Evolutionary conservation across 495 filamentous ascomycete species (phyloP).

Genomic region (Penicillium flavigenum): DNA sequence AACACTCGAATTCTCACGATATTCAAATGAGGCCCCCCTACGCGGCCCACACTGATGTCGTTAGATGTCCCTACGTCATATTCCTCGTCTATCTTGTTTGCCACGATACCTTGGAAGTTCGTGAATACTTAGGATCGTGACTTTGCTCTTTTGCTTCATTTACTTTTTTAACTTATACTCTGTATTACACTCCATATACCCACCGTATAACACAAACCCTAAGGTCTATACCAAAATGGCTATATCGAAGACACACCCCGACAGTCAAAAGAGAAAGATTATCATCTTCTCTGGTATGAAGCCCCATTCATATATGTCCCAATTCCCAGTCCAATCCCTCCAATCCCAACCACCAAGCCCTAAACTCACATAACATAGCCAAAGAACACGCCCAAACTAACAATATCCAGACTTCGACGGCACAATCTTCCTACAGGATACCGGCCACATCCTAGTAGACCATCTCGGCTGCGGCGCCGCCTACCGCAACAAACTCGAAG

Average conservation of each 20-base stretch:
- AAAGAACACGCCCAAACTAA: conserved; percentile 2
- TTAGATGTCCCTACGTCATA: conserved; percentile 5
- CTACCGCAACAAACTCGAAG: conserved; percentile 58
- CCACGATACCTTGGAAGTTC: neutral
- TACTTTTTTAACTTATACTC: neutral
- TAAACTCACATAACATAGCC: neutral
- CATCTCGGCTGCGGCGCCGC: conserved; percentile 61
- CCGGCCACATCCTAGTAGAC: conserved; percentile 72
- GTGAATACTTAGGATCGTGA: conserved; percentile 1
- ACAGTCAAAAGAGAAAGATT: conserved; percentile 30
- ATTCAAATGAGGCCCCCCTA: neutral
- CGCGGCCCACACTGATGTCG: conserved; percentile 13
- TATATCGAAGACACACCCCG: conserved; percentile 16
- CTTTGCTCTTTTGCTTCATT: neutral
- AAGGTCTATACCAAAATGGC: conserved; percentile 19
- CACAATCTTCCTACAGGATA: conserved; percentile 79
- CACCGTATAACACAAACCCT: neutral
- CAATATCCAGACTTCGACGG: conserved; percentile 64
- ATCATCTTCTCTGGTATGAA: conserved; percentile 34
- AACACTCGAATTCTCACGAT: conserved; percentile 7
- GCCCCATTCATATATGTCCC: neutral
- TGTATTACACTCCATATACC: neutral
- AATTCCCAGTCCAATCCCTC: neutral
- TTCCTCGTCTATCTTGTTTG: conserved; percentile 8
- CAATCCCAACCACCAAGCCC: neutral